Evolutionary conservation across 2,329 filamentous ascomycete genomes (phyloP).

Genomic region (Cadophora luteo-olivacea): DNA sequence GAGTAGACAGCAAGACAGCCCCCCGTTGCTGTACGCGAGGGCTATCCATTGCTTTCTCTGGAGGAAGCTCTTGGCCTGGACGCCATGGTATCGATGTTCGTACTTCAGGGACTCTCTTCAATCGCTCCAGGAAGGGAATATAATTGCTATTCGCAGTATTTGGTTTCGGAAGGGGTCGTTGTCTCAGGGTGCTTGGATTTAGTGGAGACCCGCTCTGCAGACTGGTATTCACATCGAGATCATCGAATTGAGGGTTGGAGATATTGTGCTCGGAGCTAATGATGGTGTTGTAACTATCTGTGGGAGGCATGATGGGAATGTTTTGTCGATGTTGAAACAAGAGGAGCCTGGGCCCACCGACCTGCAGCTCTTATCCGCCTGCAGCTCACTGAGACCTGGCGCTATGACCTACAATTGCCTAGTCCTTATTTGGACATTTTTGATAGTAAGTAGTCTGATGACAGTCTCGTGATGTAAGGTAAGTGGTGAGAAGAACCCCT

Average conservation of each 20-base stretch:
- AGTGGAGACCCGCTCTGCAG: slow-evolving; percentile 5
- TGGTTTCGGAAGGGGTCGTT: slow-evolving; percentile 11
- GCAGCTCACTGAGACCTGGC: slow-evolving; percentile 10
- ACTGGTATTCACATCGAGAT: slow-evolving; percentile 7
- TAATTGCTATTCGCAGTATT: slow-evolving; percentile 9
- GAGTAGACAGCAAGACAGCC: slow-evolving; percentile 35
- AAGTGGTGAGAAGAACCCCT: not conserved
- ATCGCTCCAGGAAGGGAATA: slow-evolving; percentile 31
- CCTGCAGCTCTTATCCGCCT: slow-evolving; percentile 9
- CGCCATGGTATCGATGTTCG: slow-evolving; percentile 39
- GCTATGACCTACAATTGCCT: slow-evolving; percentile 7
- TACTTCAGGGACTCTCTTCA: slow-evolving; percentile 33
- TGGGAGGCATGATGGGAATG: slow-evolving; percentile 19
- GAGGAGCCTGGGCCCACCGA: slow-evolving; percentile 1
- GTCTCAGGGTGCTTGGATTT: not conserved
- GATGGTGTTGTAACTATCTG: slow-evolving; percentile 4
- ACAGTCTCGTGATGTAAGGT: not conserved
- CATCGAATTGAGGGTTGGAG: slow-evolving; percentile 17
- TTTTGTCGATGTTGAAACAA: slow-evolving; percentile 15
- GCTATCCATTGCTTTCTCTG: slow-evolving; percentile 37
- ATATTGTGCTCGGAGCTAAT: slow-evolving; percentile 15
- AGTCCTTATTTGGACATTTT: not conserved
- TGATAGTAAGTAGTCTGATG: not conserved
- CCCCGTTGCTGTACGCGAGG: slow-evolving; percentile 37
- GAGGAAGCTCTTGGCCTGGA: slow-evolving; percentile 35